Conservation (phyloP, 805 yeast genomes). For the Blastobotrys parvus region DNA sequence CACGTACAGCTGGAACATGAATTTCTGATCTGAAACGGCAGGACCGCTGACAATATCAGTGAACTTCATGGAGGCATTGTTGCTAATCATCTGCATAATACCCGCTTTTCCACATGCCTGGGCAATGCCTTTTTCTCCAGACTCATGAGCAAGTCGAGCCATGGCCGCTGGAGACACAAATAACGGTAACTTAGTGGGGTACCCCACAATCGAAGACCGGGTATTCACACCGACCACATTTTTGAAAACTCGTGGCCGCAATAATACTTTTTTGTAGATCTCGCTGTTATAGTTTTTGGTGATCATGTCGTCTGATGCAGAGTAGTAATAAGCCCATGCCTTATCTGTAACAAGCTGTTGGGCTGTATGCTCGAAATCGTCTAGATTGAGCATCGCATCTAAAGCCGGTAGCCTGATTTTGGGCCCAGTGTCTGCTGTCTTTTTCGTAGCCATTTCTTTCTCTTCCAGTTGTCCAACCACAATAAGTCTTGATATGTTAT, state of each 20-base stretch:
- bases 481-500: constrained; percentile 6
- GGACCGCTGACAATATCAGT: constrained; percentile 21
- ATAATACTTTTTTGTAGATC: constrained; percentile 35
- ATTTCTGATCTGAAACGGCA: constrained; percentile 19
- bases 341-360: constrained; percentile 8
- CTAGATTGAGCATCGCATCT: constrained; percentile 14
- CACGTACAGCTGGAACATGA: constrained; percentile 26
- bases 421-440: not conserved
- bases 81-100: constrained; percentile 37
- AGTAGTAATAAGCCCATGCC: constrained; percentile 31
- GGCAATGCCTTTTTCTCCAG: constrained; percentile 30
- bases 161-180: constrained; percentile 35
- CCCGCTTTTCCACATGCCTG: constrained; percentile 32
- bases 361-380: constrained; percentile 17
- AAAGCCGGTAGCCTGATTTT: constrained; percentile 9
- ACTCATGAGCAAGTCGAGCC: constrained; percentile 25
- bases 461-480: constrained; percentile 12
- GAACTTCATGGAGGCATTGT: constrained; percentile 27
- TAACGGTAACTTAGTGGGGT: constrained; percentile 37
- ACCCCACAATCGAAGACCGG: constrained; percentile 41
- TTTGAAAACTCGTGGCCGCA: constrained; percentile 36
- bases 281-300: constrained; percentile 37
- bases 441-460: not conserved
- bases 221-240: constrained; percentile 36
- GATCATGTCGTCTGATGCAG: constrained; percentile 44